Percentiles rank a stretch among this genome's conserved stretches.
Evolutionary conservation across 1,284 basidiomycete species (phyloP).

Genomic region (Cutaneotrichosporon mucoides): DNA sequence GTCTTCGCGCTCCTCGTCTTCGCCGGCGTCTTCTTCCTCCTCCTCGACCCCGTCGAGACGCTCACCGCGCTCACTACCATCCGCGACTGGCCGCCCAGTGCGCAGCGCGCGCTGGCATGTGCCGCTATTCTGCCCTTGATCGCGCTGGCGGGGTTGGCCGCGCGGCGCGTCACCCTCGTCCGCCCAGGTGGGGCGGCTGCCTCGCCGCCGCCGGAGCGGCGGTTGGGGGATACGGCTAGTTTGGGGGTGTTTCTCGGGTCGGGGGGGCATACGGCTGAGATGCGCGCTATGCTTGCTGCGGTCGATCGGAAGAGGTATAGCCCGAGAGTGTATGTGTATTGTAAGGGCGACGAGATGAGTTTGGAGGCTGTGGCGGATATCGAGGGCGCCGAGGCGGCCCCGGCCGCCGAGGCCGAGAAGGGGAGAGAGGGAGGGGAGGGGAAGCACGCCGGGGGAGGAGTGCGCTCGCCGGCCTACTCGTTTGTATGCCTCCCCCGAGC

Average conservation of each 20-base stretch:
- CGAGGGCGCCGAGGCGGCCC: conserved; percentile 58
- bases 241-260: conserved; percentile 62
- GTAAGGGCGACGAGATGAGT: conserved; percentile 69
- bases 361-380: conserved; percentile 50
- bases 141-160: not conserved
- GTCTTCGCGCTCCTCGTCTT: not conserved
- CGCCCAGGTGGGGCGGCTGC: not conserved
- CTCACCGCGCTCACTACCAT: not conserved
- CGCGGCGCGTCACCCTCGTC: not conserved
- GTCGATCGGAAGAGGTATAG: conserved; percentile 73
- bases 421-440: not conserved
- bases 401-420: no score
- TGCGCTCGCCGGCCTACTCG: conserved; percentile 16
- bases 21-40: not conserved
- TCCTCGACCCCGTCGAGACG: not conserved
- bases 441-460: no score
- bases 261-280: conserved; percentile 93
- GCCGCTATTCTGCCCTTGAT: not conserved
- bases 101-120: no score
- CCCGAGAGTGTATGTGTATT: conserved; percentile 75
- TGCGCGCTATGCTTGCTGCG: conserved; percentile 67
- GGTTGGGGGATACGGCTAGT: conserved; percentile 46
- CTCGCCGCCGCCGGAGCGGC: conserved; percentile 6
- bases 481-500: conserved; percentile 76
- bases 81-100: not conserved